These are phyloP conservation scores for Podospora comata DNA, from an alignment of 495 filamentous ascomycete species.

Conservation along the genomic window DNA sequence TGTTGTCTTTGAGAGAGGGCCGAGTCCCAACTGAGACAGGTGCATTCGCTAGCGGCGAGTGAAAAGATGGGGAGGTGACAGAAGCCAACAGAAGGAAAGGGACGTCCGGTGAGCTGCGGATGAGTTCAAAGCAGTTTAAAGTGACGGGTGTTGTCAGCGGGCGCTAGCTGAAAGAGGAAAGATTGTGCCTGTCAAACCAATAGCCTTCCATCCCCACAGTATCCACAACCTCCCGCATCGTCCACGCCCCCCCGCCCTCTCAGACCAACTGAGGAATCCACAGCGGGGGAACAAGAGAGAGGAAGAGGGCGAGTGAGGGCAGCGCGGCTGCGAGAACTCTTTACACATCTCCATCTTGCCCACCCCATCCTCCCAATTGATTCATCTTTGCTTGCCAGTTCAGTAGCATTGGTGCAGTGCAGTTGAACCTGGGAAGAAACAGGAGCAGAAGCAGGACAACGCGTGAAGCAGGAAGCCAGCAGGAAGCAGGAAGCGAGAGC, in stretches of 20 bases:
- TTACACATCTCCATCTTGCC: background rate
- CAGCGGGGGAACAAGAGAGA: background rate
- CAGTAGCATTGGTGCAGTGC: background rate
- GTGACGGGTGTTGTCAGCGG: background rate
- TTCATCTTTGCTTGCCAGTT: slow-evolving; percentile 4
- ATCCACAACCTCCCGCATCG: slow-evolving; percentile 14
- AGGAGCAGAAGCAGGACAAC: background rate
- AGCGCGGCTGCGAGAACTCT: slow-evolving; percentile 5
- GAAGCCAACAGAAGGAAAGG: slow-evolving; percentile 34
- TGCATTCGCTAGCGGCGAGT: slow-evolving; percentile 21
- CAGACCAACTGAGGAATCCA: slow-evolving; percentile 10
- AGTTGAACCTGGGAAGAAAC: background rate
- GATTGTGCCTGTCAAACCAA: slow-evolving; percentile 16
- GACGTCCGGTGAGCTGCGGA: slow-evolving; percentile 24
- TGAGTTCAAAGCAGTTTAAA: slow-evolving; percentile 24
- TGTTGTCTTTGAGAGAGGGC: slow-evolving; percentile 4
- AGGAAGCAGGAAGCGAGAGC: background rate
- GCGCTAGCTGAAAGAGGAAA: slow-evolving; percentile 25
- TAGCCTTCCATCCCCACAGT: slow-evolving; percentile 24
- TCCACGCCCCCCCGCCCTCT: slow-evolving; percentile 7
- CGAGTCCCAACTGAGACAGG: slow-evolving; percentile 13
- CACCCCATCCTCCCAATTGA: slow-evolving; percentile 1
- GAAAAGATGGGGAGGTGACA: slow-evolving; percentile 25
- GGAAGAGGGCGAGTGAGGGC: slow-evolving; percentile 9
- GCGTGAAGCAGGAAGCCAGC: background rate